Evolutionary conservation across 192 early-diverging fungal species (phyloP).

Genomic region (Podila epicladia): DNA sequence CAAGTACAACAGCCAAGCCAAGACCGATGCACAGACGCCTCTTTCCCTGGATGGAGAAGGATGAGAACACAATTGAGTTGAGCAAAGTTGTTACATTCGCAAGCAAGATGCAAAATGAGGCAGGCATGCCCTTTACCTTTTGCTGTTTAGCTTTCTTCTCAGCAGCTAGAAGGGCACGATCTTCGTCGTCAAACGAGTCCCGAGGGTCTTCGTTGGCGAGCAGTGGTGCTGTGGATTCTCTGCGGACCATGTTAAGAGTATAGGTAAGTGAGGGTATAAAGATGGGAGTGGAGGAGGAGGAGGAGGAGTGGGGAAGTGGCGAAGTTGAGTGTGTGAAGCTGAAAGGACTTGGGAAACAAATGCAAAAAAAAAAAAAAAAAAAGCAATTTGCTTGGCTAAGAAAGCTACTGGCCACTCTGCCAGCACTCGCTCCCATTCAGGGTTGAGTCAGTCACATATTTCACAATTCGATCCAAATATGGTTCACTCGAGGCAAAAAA

Average conservation of each 20-base stretch:
- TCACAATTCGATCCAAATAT: no score
- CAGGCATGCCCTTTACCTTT: background rate
- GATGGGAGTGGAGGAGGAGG: background rate
- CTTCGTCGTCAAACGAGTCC: slow-evolving; percentile 24
- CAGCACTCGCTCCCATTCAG: no score
- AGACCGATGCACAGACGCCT: background rate
- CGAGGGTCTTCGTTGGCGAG: slow-evolving; percentile 18
- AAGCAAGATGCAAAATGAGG: background rate
- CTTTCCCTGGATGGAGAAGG: background rate
- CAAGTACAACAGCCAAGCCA: background rate
- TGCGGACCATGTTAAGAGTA: slow-evolving; percentile 9
- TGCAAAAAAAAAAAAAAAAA: no score
- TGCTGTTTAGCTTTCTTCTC: background rate
- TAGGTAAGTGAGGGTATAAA: background rate
- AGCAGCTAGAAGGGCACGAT: background rate
- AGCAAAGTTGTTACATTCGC: no score
- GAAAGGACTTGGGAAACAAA: background rate
- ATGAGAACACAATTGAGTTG: background rate
- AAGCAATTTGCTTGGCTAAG: no score
- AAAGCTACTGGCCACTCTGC: no score
- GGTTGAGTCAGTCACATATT: no score
- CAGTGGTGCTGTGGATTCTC: slow-evolving; percentile 26
- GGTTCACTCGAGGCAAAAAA: no score
- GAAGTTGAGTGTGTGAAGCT: background rate
- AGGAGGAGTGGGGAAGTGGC: background rate